Base-by-base conservation (phyloP, 2,329 filamentous ascomycete species). In the Pezicula rhizophila region DNA sequence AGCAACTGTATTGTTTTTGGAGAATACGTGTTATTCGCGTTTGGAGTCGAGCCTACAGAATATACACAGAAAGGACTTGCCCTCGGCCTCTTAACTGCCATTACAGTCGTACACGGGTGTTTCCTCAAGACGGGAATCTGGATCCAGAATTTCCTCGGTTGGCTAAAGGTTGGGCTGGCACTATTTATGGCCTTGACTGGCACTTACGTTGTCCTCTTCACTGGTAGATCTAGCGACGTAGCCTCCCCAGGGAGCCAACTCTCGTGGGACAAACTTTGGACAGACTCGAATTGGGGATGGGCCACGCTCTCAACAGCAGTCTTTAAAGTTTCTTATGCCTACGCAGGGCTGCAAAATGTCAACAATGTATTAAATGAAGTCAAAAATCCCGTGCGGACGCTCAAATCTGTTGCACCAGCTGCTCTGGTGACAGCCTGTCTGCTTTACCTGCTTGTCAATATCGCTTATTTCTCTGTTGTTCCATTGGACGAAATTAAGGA, bases 271-370 rank as follows among this genome's bases (percentile, higher is more conserved):
- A 65, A 70, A 1, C 57, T 86, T 0, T 87, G 82, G 80, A 71
- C 78, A 38, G 80, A 74, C 31, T 85, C 80, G 1, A 78, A 82
- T 47, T 87, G 84, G 82, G 83, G 78, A 58, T 85, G 81, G 75
- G 80, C 81, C 26, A 70, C 78, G 1, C 69, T 88, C n/a, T 66
- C 70, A 1, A 78, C 76, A 0, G 73, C 76, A 0, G 59, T 80
- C 5, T 76, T 78, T 60, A 79, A 79, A 52, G 75, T 80, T 17
- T 70, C 78, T 44, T 79, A 77, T 68, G 75, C 69, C 44, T 80
- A 74, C 60, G 72, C 74, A 23, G 76, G 77, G 31, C 74, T 76
- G 61, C 69, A 68, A 53, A 78, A 76, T 46, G 72, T 75, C 47
- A 78, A 79, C 59, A 75, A 78, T 54, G 76, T 78, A 11, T 63